phyloP scores from a whole-genome alignment of 768 basidiomycete genomes.

The Russula griseocarnosa region DNA sequence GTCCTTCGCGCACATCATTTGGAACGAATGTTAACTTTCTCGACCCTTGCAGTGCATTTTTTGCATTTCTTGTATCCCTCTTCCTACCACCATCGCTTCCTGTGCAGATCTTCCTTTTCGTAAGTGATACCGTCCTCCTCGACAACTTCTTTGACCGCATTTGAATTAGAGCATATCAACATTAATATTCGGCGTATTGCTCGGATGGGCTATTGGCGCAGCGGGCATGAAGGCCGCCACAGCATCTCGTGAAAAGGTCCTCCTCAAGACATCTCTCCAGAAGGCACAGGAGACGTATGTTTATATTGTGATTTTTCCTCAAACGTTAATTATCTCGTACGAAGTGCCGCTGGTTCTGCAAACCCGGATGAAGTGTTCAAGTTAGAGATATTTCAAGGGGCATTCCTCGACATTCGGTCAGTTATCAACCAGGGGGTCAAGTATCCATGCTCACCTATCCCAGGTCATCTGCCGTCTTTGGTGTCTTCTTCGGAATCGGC shows the following conservation, averaged over 20 bases:
- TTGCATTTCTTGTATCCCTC: conserved; percentile 39
- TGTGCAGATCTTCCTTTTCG: conserved; percentile 46
- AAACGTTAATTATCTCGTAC: not conserved
- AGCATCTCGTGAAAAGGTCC: conserved; percentile 37
- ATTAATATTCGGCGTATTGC: conserved; percentile 43
- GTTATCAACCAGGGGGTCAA: conserved; percentile 7
- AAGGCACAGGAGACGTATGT: conserved; percentile 36
- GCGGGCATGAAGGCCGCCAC: conserved; percentile 52
- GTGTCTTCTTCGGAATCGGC: conserved; percentile 46
- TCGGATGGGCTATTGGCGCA: conserved; percentile 54
- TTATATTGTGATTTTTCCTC: not conserved
- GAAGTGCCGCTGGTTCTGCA: conserved; percentile 36
- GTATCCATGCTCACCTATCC: not conserved
- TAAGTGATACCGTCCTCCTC: conserved; percentile 30
- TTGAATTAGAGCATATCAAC: conserved; percentile 39
- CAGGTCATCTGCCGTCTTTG: conserved; percentile 44
- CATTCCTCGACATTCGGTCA: conserved; percentile 46
- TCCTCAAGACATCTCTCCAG: conserved; percentile 33
- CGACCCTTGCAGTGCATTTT: conserved; percentile 41
- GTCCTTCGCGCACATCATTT: not conserved
- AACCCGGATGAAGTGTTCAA: conserved; percentile 40
- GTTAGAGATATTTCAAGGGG: conserved; percentile 45
- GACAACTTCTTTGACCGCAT: not conserved
- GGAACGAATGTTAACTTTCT: not conserved
- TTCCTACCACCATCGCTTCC: conserved; percentile 51